phyloP scores from a whole-genome alignment of 257 asterid species.

The Catharanthus roseus region DNA sequence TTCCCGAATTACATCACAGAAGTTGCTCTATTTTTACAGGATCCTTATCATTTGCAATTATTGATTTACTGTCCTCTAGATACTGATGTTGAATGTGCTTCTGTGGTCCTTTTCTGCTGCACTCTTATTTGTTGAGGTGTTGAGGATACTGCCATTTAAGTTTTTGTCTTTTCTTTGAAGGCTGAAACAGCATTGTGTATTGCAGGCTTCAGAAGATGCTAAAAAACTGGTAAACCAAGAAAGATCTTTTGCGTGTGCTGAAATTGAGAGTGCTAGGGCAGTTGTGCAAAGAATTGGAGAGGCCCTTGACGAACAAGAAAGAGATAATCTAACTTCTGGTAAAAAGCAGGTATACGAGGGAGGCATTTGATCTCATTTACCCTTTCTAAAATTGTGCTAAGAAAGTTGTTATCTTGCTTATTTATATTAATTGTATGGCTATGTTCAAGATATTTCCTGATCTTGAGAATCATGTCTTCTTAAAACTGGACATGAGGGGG shows the following conservation, averaged over 20 bases:
- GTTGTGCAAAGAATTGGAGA: conserved; percentile 94
- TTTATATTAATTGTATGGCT: background rate
- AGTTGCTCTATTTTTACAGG: too few species aligned
- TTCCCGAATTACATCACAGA: too few species aligned
- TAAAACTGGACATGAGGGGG: background rate
- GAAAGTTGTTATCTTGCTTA: background rate
- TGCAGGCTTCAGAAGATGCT: conserved; percentile 97
- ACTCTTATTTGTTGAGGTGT: background rate
- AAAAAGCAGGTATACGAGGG: conserved; percentile 41
- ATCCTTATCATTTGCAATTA: too few species aligned
- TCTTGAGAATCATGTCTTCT: background rate
- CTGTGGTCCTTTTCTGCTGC: background rate
- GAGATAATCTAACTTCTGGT: conserved; percentile 53
- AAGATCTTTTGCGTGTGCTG: conserved; percentile 98
- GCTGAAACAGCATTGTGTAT: conserved; percentile 4
- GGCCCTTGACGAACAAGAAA: conserved; percentile 93
- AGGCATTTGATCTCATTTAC: background rate
- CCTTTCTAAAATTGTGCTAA: background rate
- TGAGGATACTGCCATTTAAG: background rate
- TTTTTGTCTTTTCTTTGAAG: background rate
- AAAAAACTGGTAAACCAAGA: conserved; percentile 92
- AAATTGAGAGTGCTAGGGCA: conserved; percentile 93
- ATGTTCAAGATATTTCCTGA: background rate
- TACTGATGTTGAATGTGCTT: too few species aligned
- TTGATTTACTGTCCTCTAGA: background rate